Base-by-base conservation (phyloP, 331 rosid species). In the Spiraea crenata region DNA sequence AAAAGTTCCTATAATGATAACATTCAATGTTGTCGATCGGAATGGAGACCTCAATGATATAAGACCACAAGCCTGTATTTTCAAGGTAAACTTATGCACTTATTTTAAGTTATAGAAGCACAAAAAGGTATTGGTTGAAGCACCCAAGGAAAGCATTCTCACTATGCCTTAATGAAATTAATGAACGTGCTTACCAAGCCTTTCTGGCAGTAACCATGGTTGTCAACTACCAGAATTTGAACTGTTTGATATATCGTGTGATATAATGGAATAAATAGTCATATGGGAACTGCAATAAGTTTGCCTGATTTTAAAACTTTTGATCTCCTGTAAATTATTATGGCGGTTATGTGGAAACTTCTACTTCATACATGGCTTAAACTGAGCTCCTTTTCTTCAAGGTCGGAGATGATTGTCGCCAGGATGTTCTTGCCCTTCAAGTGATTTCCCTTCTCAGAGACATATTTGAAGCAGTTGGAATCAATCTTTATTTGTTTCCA, bases 391-490 rank as follows among this genome's bases (percentile, higher is more conserved):
- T 39, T 82, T 81, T 4, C 12, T 83, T 81, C 39, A 69, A 91
- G 99, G 97, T 91, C 71, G 99, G 99, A 86, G 99, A 95, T 81
- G 99, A 95, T 84, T 95, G 99, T 82, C 88, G 99, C 72, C 99
- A 95, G 85, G 99, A 95, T 80, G 96, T 95, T 78, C 97, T 95
- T 74, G 99, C 99, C 73, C 96, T 95, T 83, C 99, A 95, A 91
- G 97, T 95, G 74, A 95, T 95, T 79, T 54, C 97, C 20, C 95
- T 95, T 67, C 95, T 95, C 63, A 83, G 99, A 82, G 99, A 91
- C 86, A 83, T 91, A 82, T 95, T 91, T 89, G 83, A 82, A 86
- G 92, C 99, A 6, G 90, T 89, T 68, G 99, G 99, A 69, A 19
- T 95, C 76, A 85, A 91, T 74, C 96, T 95, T 63, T 95, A 91